These are phyloP conservation scores for Mucor saturninus DNA, from an alignment of 371 early-diverging fungal species.

Conservation along the genomic window DNA sequence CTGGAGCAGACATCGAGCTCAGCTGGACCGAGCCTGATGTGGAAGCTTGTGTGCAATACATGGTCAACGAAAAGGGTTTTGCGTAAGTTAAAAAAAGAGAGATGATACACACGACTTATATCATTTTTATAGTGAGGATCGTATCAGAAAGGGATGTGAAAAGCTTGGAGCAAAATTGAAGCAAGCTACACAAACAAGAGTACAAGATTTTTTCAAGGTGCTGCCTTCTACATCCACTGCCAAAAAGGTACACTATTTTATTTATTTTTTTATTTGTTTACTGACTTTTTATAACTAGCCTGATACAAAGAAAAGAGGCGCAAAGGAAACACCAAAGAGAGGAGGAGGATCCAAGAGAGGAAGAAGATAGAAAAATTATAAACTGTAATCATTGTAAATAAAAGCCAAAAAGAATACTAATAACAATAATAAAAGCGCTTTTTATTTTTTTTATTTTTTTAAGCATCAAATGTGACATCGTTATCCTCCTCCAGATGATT, in stretches of 20 bases:
- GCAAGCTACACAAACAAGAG: slow-evolving; percentile 85
- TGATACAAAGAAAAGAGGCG: slow-evolving; percentile 10
- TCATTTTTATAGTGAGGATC: slow-evolving; percentile 73
- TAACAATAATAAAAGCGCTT: neutral
- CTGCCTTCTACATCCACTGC: slow-evolving; percentile 18
- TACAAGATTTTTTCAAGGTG: slow-evolving; percentile 88
- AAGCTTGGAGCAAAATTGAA: slow-evolving; percentile 79
- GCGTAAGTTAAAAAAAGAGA: slow-evolving; percentile 51
- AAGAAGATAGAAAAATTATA: slow-evolving; percentile 11
- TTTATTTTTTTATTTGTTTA: neutral
- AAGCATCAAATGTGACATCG: neutral
- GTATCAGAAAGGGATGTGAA: slow-evolving; percentile 87
- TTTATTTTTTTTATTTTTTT: neutral
- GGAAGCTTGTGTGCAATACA: slow-evolving; percentile 88
- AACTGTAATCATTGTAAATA: neutral
- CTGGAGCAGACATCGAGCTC: slow-evolving; percentile 73
- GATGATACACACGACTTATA: neutral
- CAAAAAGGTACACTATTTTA: slow-evolving; percentile 14
- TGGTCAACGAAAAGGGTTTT: slow-evolving; percentile 97
- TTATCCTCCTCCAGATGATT: neutral
- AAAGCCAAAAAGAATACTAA: neutral
- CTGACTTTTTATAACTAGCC: neutral
- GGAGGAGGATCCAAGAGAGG: slow-evolving; percentile 22
- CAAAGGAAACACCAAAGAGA: slow-evolving; percentile 11
- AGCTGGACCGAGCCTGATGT: slow-evolving; percentile 91